A percentile compares a stretch with the other conserved stretches of the same genome.
These are phyloP conservation scores for Vitis cinerea DNA, from an alignment of 164 flowering plant genomes.

Conservation along the genomic window DNA sequence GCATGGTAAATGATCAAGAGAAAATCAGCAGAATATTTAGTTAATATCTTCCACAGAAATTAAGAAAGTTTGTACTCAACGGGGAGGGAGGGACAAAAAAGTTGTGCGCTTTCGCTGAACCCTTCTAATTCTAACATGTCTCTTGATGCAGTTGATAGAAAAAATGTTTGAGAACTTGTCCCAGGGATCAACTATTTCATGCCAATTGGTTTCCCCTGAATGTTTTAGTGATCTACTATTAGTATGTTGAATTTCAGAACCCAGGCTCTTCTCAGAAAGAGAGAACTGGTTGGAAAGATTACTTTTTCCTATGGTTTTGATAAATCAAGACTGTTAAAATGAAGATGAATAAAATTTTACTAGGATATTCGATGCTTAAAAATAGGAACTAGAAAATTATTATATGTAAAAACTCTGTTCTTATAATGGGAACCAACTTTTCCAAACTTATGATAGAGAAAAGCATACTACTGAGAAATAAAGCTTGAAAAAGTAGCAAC, in stretches of 20 bases:
- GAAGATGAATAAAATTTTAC: not conserved
- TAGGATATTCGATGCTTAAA: not conserved
- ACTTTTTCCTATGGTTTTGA: not conserved
- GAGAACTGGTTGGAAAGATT: not conserved
- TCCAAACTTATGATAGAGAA: not conserved
- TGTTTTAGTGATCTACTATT: not conserved
- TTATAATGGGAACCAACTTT: conserved; percentile 3
- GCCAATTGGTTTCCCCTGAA: not conserved
- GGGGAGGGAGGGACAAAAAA: not conserved
- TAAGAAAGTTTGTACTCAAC: not conserved
- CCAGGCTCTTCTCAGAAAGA: not conserved
- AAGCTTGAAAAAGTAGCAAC: conserved; percentile 3
- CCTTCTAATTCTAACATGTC: no score
- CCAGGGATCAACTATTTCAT: not conserved
- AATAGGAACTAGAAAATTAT: not conserved
- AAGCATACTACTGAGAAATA: not conserved
- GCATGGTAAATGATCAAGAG: no score
- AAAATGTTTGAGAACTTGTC: not conserved
- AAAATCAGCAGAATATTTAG: not conserved
- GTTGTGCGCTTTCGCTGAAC: not conserved
- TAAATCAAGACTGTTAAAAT: not conserved
- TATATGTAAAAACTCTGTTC: conserved; percentile 1
- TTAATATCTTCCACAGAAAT: not conserved
- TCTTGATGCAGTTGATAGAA: no score
- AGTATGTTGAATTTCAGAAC: not conserved